A percentile compares a stretch with the other conserved stretches of the same genome.
phyloP scores from a whole-genome alignment of 345 rosid genomes.

The Citrus hindsii region DNA sequence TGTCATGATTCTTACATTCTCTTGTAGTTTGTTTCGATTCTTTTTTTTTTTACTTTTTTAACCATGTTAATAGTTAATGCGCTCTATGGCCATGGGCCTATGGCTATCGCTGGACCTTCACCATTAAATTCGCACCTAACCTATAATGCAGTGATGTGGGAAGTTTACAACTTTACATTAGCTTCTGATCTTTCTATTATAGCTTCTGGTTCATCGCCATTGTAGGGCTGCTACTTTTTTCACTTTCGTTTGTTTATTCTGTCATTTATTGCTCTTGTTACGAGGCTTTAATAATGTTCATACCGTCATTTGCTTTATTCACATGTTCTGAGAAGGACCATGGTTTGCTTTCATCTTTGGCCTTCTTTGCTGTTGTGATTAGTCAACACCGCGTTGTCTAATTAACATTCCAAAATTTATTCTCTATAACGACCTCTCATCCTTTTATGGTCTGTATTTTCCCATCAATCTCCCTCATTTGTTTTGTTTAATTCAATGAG shows the following conservation, averaged over 20 bases:
- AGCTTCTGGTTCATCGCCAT: constrained; percentile 12
- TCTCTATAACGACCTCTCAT: constrained; percentile 32
- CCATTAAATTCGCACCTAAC: constrained; percentile 29
- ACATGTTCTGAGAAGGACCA: constrained; percentile 28
- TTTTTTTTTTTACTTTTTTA: background rate
- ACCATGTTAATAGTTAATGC: background rate
- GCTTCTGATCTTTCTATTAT: constrained; percentile 28
- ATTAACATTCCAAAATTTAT: constrained; percentile 27
- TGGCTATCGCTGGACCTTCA: background rate
- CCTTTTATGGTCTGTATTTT: constrained; percentile 18
- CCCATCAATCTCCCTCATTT: constrained; percentile 12
- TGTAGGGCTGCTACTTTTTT: background rate
- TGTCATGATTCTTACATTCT: constrained; percentile 11
- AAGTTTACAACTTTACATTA: background rate
- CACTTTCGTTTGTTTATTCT: constrained; percentile 18
- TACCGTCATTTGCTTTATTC: constrained; percentile 26
- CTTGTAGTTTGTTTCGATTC: background rate
- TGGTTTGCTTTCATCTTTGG: constrained; percentile 34
- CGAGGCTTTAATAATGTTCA: constrained; percentile 20
- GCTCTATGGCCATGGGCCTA: no score
- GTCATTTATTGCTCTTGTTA: constrained; percentile 35
- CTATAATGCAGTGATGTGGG: constrained; percentile 35
- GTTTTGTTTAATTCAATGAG: constrained; percentile 22
- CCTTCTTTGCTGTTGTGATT: constrained; percentile 28
- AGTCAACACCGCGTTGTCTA: constrained; percentile 19